These are phyloP conservation scores for Macrolepiota dolichaula DNA, from an alignment of 768 basidiomycete genomes.

Conservation along the genomic window DNA sequence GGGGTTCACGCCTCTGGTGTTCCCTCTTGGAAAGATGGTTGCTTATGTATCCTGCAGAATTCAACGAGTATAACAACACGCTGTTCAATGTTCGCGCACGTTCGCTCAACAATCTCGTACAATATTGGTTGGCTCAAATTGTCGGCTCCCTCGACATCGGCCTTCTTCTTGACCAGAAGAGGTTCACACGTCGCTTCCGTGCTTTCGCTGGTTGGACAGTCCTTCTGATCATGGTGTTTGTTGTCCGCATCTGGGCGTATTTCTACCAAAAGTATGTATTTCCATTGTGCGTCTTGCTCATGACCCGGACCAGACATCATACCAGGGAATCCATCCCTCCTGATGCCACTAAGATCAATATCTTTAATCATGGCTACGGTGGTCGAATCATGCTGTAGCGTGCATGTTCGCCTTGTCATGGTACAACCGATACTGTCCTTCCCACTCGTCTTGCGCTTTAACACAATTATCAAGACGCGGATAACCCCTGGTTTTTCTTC, in stretches of 20 bases:
- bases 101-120: constrained; percentile 70
- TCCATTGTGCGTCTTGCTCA: constrained; percentile 38
- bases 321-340: constrained; percentile 48
- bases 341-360: constrained; percentile 50
- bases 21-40: not conserved
- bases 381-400: constrained; percentile 59
- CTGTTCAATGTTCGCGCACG: no score
- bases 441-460: no score
- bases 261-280: no score
- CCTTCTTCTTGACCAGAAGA: constrained; percentile 55
- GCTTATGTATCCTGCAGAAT: constrained; percentile 40
- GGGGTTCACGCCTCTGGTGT: no score
- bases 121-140: constrained; percentile 81
- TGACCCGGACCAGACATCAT: constrained; percentile 41
- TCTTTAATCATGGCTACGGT: constrained; percentile 50
- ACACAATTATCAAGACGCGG: no score
- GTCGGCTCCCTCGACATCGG: constrained; percentile 72
- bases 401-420: no score
- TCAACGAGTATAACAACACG: constrained; percentile 73
- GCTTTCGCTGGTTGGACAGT: constrained; percentile 68
- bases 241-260: constrained; percentile 77
- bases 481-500: no score
- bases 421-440: no score
- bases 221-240: constrained; percentile 67
- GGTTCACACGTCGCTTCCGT: constrained; percentile 57